Conservation (phyloP, 129 eudicot genomes). For the Escallonia rubra region DNA sequence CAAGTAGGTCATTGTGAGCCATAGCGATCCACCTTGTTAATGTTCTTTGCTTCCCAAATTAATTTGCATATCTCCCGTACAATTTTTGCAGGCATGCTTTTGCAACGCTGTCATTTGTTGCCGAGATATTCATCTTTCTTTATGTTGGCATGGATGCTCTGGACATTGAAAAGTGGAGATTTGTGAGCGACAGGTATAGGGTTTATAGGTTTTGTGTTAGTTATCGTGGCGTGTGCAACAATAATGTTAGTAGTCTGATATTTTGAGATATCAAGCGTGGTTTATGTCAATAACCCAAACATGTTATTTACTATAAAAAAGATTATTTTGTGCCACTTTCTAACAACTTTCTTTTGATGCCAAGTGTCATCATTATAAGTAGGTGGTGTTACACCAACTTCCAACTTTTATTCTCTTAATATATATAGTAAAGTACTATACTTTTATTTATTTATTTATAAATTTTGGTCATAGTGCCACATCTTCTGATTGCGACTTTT, state of each 20-base stretch:
- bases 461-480: too few relatives aligned
- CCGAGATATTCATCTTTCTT: constrained; percentile 77
- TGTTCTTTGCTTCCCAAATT: neutral
- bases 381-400: too few relatives aligned
- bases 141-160: constrained; percentile 97
- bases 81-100: constrained; percentile 67
- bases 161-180: constrained; percentile 87
- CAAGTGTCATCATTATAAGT: neutral
- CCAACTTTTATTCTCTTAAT: too few relatives aligned
- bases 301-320: too few relatives aligned
- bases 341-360: neutral
- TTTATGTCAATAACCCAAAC: too few relatives aligned
- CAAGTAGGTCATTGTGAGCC: constrained; percentile 42
- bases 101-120: constrained; percentile 83
- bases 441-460: too few relatives aligned
- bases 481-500: too few relatives aligned
- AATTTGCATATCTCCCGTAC: neutral
- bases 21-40: too few relatives aligned
- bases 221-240: neutral
- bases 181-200: constrained; percentile 45
- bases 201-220: neutral
- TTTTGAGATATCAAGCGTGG: too few relatives aligned
- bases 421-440: too few relatives aligned
- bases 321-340: neutral
- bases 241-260: neutral